Conservation (phyloP, 2,329 filamentous ascomycete species). For the Clonostachys chloroleuca region DNA sequence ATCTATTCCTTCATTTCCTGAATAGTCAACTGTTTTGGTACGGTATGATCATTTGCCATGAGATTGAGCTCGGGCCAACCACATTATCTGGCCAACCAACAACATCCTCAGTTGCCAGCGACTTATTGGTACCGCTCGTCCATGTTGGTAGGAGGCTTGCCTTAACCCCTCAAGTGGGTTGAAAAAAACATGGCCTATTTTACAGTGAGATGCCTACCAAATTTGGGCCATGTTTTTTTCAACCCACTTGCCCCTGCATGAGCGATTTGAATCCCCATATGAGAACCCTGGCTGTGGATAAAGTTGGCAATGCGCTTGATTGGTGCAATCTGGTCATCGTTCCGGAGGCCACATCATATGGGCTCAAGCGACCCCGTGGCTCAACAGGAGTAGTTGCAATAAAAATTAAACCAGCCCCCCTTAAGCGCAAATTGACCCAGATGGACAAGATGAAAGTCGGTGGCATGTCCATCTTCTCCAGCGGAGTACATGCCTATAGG, state of each 20-base stretch:
- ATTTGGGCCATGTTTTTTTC: too few species aligned
- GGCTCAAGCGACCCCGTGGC: constrained; percentile 67
- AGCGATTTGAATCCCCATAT: constrained; percentile 68
- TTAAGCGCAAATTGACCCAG: neutral
- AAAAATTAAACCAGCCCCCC: constrained; percentile 54
- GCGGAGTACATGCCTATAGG: constrained; percentile 43
- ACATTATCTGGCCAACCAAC: constrained; percentile 50
- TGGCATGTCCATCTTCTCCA: constrained; percentile 12
- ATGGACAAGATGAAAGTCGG: too few species aligned
- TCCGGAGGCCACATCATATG: constrained; percentile 67
- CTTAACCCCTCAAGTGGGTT: constrained; percentile 32
- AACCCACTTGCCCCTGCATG: constrained; percentile 54
- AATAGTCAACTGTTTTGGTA: too few species aligned
- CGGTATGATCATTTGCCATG: too few species aligned
- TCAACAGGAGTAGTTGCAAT: constrained; percentile 67
- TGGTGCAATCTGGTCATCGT: constrained; percentile 62
- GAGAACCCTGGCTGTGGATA: constrained; percentile 45
- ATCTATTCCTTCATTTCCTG: too few species aligned
- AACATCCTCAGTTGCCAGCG: constrained; percentile 38
- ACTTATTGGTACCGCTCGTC: constrained; percentile 49
- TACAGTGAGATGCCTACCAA: too few species aligned
- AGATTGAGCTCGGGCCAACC: constrained; percentile 29
- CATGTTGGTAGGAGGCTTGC: constrained; percentile 53
- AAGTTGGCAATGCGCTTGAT: constrained; percentile 58
- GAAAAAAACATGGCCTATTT: too few species aligned